phyloP scores from a whole-genome alignment of 257 asterid genomes.

The Agastache rugosa region DNA sequence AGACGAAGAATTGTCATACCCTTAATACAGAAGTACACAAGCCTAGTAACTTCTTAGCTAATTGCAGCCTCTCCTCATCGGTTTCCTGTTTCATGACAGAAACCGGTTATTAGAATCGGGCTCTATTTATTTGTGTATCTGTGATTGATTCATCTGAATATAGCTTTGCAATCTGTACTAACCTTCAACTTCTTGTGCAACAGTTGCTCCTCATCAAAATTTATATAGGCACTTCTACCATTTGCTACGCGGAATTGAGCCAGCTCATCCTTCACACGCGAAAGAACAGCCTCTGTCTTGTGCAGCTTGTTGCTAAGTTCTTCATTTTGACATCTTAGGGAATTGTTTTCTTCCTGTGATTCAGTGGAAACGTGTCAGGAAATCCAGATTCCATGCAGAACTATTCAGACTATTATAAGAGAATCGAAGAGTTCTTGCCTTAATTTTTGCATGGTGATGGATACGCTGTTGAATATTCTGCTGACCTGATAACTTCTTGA shows the following conservation, averaged over 20 bases:
- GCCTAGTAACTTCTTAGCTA: slow-evolving; percentile 88
- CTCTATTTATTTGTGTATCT: not conserved
- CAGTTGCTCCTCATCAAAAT: slow-evolving; percentile 78
- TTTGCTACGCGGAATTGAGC: slow-evolving; percentile 77
- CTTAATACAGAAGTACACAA: slow-evolving; percentile 74
- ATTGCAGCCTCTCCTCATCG: slow-evolving; percentile 84
- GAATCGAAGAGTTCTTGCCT: slow-evolving; percentile 50
- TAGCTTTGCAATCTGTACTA: slow-evolving; percentile 23
- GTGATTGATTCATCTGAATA: not conserved
- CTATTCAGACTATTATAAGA: not conserved
- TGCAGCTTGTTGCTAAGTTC: slow-evolving; percentile 74
- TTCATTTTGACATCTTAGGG: slow-evolving; percentile 74
- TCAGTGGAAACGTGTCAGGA: slow-evolving; percentile 6
- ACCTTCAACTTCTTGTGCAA: slow-evolving; percentile 78
- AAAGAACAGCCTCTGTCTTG: slow-evolving; percentile 68
- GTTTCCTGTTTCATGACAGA: slow-evolving; percentile 63
- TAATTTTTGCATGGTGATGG: slow-evolving; percentile 97
- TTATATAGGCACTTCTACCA: slow-evolving; percentile 68
- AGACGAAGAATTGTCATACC: slow-evolving; percentile 47
- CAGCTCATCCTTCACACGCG: slow-evolving; percentile 83
- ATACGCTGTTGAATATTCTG: slow-evolving; percentile 97
- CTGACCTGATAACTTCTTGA: slow-evolving; percentile 85
- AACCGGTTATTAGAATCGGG: slow-evolving; percentile 21
- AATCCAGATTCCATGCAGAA: not conserved
- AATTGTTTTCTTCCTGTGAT: slow-evolving; percentile 87